phyloP scores from a whole-genome alignment of 2,329 filamentous ascomycete species.

The Ascocoryne sarcoides region DNA sequence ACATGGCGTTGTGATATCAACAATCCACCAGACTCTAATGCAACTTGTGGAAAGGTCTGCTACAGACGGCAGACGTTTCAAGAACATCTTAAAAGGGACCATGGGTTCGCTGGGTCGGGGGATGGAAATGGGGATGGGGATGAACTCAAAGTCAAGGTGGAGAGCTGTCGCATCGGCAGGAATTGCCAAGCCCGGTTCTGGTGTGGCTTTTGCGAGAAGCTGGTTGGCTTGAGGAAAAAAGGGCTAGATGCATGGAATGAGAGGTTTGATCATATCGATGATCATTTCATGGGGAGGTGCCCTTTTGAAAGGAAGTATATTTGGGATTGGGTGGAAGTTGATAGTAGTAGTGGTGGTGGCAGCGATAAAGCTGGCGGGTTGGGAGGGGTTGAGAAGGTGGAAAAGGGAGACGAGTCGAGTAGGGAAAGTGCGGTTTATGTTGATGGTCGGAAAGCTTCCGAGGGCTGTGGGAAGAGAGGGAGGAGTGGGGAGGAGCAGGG shows the following conservation, averaged over 20 bases:
- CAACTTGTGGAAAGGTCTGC: conserved; percentile 49
- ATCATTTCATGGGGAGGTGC: conserved; percentile 52
- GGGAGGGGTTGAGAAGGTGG: too few relatives aligned
- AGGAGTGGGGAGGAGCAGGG: too few relatives aligned
- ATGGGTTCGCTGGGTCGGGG: conserved; percentile 21
- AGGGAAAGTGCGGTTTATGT: too few relatives aligned
- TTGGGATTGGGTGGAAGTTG: conserved; percentile 41
- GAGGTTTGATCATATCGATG: conserved; percentile 66
- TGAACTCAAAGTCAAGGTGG: conserved; percentile 34
- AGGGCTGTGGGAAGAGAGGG: too few relatives aligned
- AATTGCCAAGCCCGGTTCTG: conserved; percentile 63
- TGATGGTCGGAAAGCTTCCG: too few relatives aligned
- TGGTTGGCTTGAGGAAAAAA: conserved; percentile 39
- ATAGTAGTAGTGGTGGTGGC: conserved; percentile 14
- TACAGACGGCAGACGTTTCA: conserved; percentile 50
- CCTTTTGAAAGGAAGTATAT: conserved; percentile 35
- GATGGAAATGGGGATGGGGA: too few relatives aligned
- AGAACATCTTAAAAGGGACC: conserved; percentile 44
- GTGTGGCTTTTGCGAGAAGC: conserved; percentile 71
- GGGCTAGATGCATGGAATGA: conserved; percentile 50
- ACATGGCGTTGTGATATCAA: conserved; percentile 59
- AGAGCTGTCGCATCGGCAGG: conserved; percentile 51
- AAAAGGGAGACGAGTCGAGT: conserved; percentile 11
- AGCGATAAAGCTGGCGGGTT: conserved; percentile 8
- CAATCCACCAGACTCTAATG: conserved; percentile 13